These are phyloP conservation scores for Rubia tinctorum DNA, from an alignment of 305 asterid genomes.

Conservation along the genomic window DNA sequence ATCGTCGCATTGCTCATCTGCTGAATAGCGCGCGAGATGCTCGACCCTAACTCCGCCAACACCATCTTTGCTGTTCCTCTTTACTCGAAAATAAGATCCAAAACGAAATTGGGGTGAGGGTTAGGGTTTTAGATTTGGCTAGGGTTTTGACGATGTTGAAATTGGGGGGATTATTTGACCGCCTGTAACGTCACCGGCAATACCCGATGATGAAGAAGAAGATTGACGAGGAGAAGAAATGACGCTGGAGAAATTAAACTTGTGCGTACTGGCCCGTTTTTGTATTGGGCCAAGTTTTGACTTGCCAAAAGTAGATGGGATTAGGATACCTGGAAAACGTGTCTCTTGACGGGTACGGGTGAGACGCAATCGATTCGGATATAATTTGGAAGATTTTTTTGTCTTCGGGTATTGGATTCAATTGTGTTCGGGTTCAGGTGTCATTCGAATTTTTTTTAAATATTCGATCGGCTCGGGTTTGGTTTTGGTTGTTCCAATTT, in stretches of 20 bases:
- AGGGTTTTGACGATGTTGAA: slow-evolving; percentile 1
- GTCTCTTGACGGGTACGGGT: too few relatives aligned
- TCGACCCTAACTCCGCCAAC: slow-evolving; percentile 87
- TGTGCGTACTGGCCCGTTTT: not conserved
- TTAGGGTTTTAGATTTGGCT: not conserved
- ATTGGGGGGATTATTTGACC: not conserved
- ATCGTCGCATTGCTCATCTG: slow-evolving; percentile 99
- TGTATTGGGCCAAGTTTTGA: not conserved
- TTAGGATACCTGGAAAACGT: too few relatives aligned
- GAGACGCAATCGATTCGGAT: too few relatives aligned
- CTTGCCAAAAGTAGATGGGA: too few relatives aligned
- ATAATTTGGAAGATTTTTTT: too few relatives aligned
- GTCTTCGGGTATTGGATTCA: too few relatives aligned
- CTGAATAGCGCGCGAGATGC: slow-evolving; percentile 97
- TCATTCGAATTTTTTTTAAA: too few relatives aligned
- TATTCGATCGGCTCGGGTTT: too few relatives aligned
- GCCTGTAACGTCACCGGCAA: not conserved
- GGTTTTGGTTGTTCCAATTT: too few relatives aligned
- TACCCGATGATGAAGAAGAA: not conserved
- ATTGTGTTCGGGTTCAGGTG: too few relatives aligned
- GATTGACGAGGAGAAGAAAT: not conserved
- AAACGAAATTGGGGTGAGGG: not conserved
- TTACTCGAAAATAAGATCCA: slow-evolving; percentile 2
- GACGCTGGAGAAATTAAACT: not conserved
- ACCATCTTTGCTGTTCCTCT: slow-evolving; percentile 57